Base-by-base conservation (phyloP, 140 eudicot genomes). In the Senecio squalidus region DNA sequence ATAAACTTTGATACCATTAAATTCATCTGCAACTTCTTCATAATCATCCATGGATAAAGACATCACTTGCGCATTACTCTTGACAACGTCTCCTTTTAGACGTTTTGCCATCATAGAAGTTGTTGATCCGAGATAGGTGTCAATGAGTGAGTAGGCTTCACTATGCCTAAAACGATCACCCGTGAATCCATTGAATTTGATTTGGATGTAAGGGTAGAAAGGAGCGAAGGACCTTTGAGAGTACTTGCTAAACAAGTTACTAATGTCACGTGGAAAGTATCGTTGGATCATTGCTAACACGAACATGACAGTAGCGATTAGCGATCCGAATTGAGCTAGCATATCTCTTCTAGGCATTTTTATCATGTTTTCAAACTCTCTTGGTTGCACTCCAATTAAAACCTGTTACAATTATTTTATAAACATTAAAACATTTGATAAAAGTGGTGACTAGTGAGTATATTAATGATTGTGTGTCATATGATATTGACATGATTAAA, bases 181-280 rank as follows among this genome's bases (percentile, higher is more conserved):
- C n/a, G 64, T 66, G 69, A 61, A 68, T 39, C 69, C 80, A 4
- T 69, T 39, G 58, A 75, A 75, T 2, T 20, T 75, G 31, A 75
- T 68, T n/a, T 75, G 57, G 29, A 75, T 69, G 38, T 75, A 69
- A 15, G 80, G 75, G 52, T 75, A 61, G 5, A 68, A 33, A 6
- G 49, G 46, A 16, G 39, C 34, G 23, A 75, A 6, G 6, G 55
- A 1, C 11, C 51, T 63, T 27, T 43, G 70, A 14, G 58, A 6
- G 66, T 67, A 60, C 21, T 60, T 74, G 2, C 70, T 61, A 0
- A 53, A 18, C 16, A 47, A 54, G 70, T 16, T 52, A 26, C 68
- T 39, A 9, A 48, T 44, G 25, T 60, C 16, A 5, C 20, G 7
- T 9, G 79, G 79, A 16, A 67, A 30, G 58, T 43, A 74, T 44